A percentile compares a stretch with the other conserved stretches of the same genome.
These are phyloP conservation scores for Torulaspora microellipsoides DNA, from an alignment of 805 yeast species.

Conservation along the genomic window DNA sequence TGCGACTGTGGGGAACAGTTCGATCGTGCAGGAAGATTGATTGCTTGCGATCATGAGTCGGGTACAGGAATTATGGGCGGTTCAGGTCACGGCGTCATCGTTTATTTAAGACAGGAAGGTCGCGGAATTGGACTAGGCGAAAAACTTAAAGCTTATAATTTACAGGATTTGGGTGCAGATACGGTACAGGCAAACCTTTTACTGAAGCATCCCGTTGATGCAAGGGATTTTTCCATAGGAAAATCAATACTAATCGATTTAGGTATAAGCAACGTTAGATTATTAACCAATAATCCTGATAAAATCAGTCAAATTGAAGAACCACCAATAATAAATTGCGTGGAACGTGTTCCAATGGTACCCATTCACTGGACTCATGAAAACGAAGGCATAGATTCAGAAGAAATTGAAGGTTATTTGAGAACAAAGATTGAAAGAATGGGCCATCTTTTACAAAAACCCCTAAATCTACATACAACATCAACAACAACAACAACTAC, in stretches of 20 bases:
- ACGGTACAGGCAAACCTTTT: conserved; percentile 93
- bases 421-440: conserved; percentile 92
- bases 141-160: conserved; percentile 90
- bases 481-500: conserved; percentile 11
- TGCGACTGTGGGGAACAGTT: conserved; percentile 99
- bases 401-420: conserved; percentile 88
- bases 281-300: conserved; percentile 94
- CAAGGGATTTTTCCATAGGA: conserved; percentile 88
- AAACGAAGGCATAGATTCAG: conserved; percentile 65
- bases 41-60: conserved; percentile 41
- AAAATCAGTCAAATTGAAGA: conserved; percentile 95
- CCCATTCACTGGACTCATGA: conserved; percentile 82
- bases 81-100: conserved; percentile 88
- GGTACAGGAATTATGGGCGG: conserved; percentile 43
- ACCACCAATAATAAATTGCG: conserved; percentile 64
- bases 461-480: conserved; percentile 32
- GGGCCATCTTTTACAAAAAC: conserved; percentile 82
- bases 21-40: conserved; percentile 92
- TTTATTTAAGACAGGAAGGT: conserved; percentile 95
- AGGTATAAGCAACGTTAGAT: conserved; percentile 63
- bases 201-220: conserved; percentile 96
- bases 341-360: conserved; percentile 92
- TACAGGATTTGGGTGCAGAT: conserved; percentile 97
- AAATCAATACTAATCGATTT: conserved; percentile 87
- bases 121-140: conserved; percentile 99